Evolutionary conservation across 1,284 basidiomycete genomes (phyloP), one percentile per base, ranked within the genome.

Genomic region (Ceratobasidium sp.): DNA sequence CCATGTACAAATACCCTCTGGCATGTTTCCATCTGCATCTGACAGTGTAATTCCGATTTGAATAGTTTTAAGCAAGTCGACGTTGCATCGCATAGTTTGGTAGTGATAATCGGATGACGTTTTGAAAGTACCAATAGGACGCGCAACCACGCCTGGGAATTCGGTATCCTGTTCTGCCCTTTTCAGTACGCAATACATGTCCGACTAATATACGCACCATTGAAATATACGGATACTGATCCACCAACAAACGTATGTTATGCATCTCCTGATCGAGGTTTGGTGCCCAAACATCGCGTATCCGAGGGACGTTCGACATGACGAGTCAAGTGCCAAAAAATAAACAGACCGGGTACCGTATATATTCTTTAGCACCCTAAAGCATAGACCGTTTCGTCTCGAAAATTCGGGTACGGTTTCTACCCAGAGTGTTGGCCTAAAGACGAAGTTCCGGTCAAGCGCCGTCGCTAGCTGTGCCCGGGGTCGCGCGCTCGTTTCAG

Each of bases 31-130:
- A 34, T 97, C 87, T 78, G 94, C 94, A 78, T 99, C 95, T 58
- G 93, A 91, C 42, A 99, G 82, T 1, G 96, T 98, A 73, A 99
- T 86, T 7, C 96, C 96, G 69, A 99, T 88, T 82, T 99, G 96
- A 69, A 99, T 98, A 80, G 98, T 94, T 82, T 94, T 95, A 75
- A 99, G 86, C 68, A 99, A 84, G 84, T 99, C 96, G 76, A 99
- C 97, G 79, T 99, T 99, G 82, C 93, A 96, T 73, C 96, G 88
- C 90, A 99, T 95, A 3, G 97, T 99, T 80, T 99, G 96, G 80
- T 98, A 99, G 80, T 99, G 96, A 77, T 98, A 98, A 80, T 99
- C 96, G 17, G 94, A 94, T 12, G 94, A 94, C 0, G 95, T 96
- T 79, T 94, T 95, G 84, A 98, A 99, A 42, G 89, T 86, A 13